Evolutionary conservation across 1,284 basidiomycete genomes (phyloP).

Genomic region (Ganoderma sinense): DNA sequence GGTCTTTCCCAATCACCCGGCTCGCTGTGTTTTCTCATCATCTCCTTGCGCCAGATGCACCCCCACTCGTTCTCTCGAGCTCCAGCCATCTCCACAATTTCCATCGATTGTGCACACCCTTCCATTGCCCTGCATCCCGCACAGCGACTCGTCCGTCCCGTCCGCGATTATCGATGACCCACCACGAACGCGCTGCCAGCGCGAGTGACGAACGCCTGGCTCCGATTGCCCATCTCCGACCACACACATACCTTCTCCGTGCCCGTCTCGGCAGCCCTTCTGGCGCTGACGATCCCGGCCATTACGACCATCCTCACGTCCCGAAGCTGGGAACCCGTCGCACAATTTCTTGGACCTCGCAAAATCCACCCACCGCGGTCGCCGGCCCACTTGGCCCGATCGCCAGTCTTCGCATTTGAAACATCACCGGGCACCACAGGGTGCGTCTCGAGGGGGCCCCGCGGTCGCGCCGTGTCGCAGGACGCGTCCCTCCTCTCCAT

Average conservation of each 20-base stretch:
- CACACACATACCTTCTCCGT: neutral
- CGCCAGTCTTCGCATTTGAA: neutral
- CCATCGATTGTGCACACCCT: neutral
- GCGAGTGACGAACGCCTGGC: neutral
- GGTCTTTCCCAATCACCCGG: constrained; percentile 9
- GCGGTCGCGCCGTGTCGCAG: constrained; percentile 1
- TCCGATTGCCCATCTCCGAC: constrained; percentile 2
- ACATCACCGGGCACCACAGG: neutral
- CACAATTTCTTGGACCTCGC: constrained; percentile 5
- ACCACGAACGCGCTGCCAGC: neutral
- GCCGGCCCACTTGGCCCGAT: constrained; percentile 13
- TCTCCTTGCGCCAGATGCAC: neutral
- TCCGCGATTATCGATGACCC: neutral
- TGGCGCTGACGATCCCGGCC: constrained; percentile 20
- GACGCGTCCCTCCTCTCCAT: neutral
- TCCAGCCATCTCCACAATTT: neutral
- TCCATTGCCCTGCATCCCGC: neutral
- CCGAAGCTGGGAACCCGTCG: neutral
- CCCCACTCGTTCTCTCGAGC: neutral
- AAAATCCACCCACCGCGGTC: constrained; percentile 15
- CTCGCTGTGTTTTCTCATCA: constrained; percentile 2
- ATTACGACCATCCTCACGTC: constrained; percentile 2
- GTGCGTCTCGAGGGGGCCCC: neutral
- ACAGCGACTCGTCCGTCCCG: neutral
- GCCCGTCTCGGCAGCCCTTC: constrained; percentile 4